phyloP scores from a whole-genome alignment of 495 filamentous ascomycete genomes.

The Tuber melanosporum region DNA sequence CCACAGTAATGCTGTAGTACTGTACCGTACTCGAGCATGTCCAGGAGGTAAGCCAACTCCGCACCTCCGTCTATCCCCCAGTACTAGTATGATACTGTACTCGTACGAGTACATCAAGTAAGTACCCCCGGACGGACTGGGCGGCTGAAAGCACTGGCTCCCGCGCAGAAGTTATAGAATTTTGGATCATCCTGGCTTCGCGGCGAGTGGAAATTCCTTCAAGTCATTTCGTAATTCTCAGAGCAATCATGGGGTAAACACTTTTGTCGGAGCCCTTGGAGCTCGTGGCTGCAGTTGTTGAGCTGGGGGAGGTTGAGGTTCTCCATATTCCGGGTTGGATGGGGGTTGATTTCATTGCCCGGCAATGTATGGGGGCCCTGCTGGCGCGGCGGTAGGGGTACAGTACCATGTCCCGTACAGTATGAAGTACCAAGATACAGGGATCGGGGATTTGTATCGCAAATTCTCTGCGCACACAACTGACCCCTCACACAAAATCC shows the following conservation, averaged over 20 bases:
- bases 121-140: too few relatives aligned
- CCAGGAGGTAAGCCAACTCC: too few relatives aligned
- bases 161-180: not conserved
- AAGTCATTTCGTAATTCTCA: not conserved
- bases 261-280: not conserved
- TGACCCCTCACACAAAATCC: not conserved
- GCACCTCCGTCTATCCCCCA: too few relatives aligned
- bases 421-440: not conserved
- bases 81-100: too few relatives aligned
- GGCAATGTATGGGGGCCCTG: too few relatives aligned
- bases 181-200: not conserved
- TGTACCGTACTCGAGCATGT: too few relatives aligned
- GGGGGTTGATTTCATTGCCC: too few relatives aligned
- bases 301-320: not conserved
- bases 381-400: not conserved
- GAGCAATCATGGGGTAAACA: not conserved
- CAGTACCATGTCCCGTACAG: not conserved
- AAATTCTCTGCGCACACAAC: not conserved
- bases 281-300: not conserved
- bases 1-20: too few relatives aligned
- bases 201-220: not conserved
- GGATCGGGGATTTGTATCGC: not conserved
- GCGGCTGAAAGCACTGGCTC: too few relatives aligned
- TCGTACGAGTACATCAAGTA: too few relatives aligned
- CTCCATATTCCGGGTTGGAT: not conserved